These are phyloP conservation scores for Geranium rotundifolium DNA, from an alignment of 345 rosid species.

Conservation along the genomic window DNA sequence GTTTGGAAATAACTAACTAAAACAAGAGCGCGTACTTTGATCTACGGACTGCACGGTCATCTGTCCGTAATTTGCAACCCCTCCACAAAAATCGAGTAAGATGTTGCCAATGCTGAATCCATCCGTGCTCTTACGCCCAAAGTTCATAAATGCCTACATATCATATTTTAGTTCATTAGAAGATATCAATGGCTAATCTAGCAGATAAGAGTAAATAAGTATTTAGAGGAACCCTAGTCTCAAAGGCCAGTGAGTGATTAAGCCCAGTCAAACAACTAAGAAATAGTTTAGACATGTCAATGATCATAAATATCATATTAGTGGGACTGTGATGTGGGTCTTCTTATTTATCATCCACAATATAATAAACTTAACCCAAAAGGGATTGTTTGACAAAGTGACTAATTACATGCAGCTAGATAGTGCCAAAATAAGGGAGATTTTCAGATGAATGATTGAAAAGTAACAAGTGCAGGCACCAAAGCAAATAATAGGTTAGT, in stretches of 20 bases:
- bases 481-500: too few species aligned
- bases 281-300: background rate
- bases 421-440: too few species aligned
- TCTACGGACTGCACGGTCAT: constrained; percentile 75
- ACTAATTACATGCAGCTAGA: too few species aligned
- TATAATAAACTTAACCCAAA: too few species aligned
- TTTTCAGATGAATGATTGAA: too few species aligned
- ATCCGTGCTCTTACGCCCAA: constrained; percentile 70
- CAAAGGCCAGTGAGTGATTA: background rate
- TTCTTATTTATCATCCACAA: too few species aligned
- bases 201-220: background rate
- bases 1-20: constrained; percentile 1
- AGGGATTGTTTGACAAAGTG: too few species aligned
- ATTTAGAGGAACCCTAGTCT: background rate
- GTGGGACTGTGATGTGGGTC: too few species aligned
- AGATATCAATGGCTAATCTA: constrained; percentile 1
- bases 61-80: constrained; percentile 56
- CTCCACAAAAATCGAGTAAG: constrained; percentile 77
- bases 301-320: background rate
- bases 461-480: too few species aligned
- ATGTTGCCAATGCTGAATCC: constrained; percentile 90
- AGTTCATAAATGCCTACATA: constrained; percentile 69
- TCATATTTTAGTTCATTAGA: background rate
- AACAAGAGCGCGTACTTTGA: constrained; percentile 37
- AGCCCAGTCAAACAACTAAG: background rate